A percentile compares a stretch with the other conserved stretches of the same genome.
Conservation (phyloP, 2,329 filamentous ascomycete genomes). For the Penicillium decumbens region DNA sequence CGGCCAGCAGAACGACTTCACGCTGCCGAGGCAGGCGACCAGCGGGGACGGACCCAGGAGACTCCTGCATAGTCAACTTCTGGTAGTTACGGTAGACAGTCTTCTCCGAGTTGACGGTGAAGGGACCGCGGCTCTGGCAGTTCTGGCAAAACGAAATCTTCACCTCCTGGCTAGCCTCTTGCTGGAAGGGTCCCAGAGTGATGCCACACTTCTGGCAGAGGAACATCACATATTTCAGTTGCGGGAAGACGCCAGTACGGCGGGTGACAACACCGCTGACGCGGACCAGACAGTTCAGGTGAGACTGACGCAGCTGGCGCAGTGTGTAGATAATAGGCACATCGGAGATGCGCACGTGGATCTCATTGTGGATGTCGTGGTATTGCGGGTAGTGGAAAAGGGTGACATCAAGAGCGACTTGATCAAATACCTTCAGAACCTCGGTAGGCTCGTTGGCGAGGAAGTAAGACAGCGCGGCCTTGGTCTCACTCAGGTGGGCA, state of each 20-base stretch:
- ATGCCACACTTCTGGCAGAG: slow-evolving; percentile 90
- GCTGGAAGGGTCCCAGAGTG: slow-evolving; percentile 91
- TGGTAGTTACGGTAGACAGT: slow-evolving; percentile 99
- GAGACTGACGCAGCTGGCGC: slow-evolving; percentile 87
- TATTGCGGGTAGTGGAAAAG: slow-evolving; percentile 96
- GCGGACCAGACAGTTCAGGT: slow-evolving; percentile 90
- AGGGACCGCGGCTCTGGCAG: slow-evolving; percentile 91
- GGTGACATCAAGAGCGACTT: slow-evolving; percentile 94
- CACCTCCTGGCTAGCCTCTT: slow-evolving; percentile 93
- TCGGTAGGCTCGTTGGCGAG: slow-evolving; percentile 93
- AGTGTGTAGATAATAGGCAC: slow-evolving; percentile 92
- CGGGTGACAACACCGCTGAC: slow-evolving; percentile 94
- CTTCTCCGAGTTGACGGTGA: slow-evolving; percentile 93
- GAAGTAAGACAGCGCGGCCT: slow-evolving; percentile 93
- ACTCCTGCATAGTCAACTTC: slow-evolving; percentile 94
- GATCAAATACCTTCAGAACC: slow-evolving; percentile 91
- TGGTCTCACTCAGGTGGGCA: slow-evolving; percentile 81
- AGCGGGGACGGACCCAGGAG: slow-evolving; percentile 91
- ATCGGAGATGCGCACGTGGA: slow-evolving; percentile 94
- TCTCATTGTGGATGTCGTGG: slow-evolving; percentile 93
- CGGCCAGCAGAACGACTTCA: slow-evolving; percentile 93
- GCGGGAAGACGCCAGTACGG: slow-evolving; percentile 90
- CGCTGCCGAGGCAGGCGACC: slow-evolving; percentile 88
- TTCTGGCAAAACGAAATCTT: slow-evolving; percentile 95
- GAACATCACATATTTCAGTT: slow-evolving; percentile 98